Base-by-base conservation (phyloP, 1,139 yeast species). In the Pichia sp. region DNA sequence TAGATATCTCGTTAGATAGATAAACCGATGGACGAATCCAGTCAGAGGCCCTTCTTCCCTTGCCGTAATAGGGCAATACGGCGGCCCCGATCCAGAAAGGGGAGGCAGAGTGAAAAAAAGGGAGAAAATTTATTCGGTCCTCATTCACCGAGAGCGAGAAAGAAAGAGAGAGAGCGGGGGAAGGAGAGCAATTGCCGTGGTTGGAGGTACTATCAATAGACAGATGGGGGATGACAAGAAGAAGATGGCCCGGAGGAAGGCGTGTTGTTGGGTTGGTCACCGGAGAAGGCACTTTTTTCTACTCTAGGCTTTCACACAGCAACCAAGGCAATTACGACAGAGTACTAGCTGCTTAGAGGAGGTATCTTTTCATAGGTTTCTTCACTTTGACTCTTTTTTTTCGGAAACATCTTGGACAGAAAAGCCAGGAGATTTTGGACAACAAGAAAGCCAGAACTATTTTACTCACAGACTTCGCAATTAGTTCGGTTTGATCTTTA, bases 101-200 rank as follows among this genome's bases (percentile, higher is more conserved):
- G 41, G 26, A 39, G 26, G 28, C 28, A 25, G 28, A 25, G 42
- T 39, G 26, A 22, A 39, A 39, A 39, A 39, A 39, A 22, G 25
- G 16, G 13, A 16, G 18, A n/a, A 39, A 39, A 39, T 18, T 34
- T 34, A 13, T 34, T 34, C 37, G 37, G 37, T 16, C 37, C 37
- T 16, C 19, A 34, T 34, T 34, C 37, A 34, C 37, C 37, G 37
- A 34, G 37, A 34, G 37, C 34, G 34, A 30, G 34, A 30, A 18
- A 34, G 37, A 16, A 34, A 16, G 34, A 30, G 34, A 16, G 18
- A n/a, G 19, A 34, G 37, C 31, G 10, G 47, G 44, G 47, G 39
- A 34, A 47, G 26, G 23, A 9, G 37, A 18, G 18, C 18, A 7
- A 16, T 13, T 34, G 37, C 37, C 37, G 37, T 34, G 37, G 28